Percentiles rank a stretch among this genome's conserved stretches.
phyloP scores from a whole-genome alignment of 306 rosid genomes.

The Aeschynomene evenia region DNA sequence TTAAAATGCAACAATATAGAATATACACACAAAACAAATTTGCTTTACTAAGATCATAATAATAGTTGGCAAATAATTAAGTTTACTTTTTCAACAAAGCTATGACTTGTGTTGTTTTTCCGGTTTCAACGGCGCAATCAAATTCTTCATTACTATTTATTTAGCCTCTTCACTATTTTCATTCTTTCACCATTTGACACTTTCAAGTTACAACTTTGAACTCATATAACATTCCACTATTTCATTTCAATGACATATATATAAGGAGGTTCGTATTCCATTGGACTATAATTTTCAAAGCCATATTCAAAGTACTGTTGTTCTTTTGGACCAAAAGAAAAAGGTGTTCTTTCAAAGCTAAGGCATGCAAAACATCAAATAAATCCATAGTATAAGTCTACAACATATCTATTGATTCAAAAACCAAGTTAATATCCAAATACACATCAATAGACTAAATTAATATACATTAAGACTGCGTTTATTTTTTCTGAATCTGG shows the following conservation, averaged over 20 bases:
- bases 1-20: too few relatives aligned
- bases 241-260: background rate
- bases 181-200: background rate
- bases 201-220: background rate
- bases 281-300: background rate
- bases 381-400: too few relatives aligned
- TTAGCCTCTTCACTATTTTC: background rate
- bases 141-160: background rate
- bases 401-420: too few relatives aligned
- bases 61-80: background rate
- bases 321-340: too few relatives aligned
- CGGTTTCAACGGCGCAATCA: slow-evolving; percentile 9
- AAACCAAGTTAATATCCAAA: too few relatives aligned
- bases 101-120: background rate
- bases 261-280: background rate
- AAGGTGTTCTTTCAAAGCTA: too few relatives aligned
- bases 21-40: too few relatives aligned
- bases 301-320: background rate
- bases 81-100: background rate
- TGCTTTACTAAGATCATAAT: too few relatives aligned
- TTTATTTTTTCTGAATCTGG: too few relatives aligned
- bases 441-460: too few relatives aligned
- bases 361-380: background rate
- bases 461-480: too few relatives aligned
- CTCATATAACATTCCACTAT: background rate